These are phyloP conservation scores for Graphilbum fragrans DNA, from an alignment of 2,329 filamentous ascomycete species.

Conservation along the genomic window DNA sequence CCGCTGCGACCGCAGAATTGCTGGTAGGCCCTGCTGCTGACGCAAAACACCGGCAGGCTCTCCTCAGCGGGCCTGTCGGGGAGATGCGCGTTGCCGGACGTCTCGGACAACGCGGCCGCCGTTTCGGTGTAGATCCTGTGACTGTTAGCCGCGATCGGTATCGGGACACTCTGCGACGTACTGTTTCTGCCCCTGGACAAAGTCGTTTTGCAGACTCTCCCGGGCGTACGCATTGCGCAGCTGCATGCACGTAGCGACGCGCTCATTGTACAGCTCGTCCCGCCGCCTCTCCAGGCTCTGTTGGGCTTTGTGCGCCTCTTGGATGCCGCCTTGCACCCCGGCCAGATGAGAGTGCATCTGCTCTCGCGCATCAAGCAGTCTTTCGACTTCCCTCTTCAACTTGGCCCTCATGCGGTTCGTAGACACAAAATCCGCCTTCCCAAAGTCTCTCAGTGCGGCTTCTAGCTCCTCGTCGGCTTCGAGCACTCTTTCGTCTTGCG, in stretches of 20 bases:
- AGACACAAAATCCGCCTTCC: background rate
- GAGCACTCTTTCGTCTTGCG: too few species aligned
- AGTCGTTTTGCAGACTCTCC: slow-evolving; percentile 42
- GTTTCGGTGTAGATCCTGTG: too few species aligned
- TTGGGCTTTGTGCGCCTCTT: slow-evolving; percentile 11
- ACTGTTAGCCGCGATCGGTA: too few species aligned
- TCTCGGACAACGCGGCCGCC: too few species aligned
- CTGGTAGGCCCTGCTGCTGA: slow-evolving; percentile 50
- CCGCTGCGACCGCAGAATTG: slow-evolving; percentile 42
- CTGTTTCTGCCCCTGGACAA: slow-evolving; percentile 46
- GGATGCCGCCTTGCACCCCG: slow-evolving; percentile 14
- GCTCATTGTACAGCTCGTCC: slow-evolving; percentile 9
- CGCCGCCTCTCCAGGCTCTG: background rate
- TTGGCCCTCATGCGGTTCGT: slow-evolving; percentile 19
- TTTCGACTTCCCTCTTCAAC: slow-evolving; percentile 19
- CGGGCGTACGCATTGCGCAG: slow-evolving; percentile 45
- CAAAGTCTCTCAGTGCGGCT: background rate
- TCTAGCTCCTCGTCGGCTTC: too few species aligned
- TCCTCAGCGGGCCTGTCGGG: slow-evolving; percentile 9
- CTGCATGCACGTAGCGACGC: slow-evolving; percentile 32
- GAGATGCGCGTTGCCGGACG: too few species aligned
- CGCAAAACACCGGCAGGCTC: slow-evolving; percentile 50
- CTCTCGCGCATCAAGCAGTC: background rate
- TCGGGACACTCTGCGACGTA: too few species aligned
- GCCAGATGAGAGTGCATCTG: slow-evolving; percentile 15